phyloP scores from a whole-genome alignment of 257 asterid species.

The Forsythia viridissima region DNA sequence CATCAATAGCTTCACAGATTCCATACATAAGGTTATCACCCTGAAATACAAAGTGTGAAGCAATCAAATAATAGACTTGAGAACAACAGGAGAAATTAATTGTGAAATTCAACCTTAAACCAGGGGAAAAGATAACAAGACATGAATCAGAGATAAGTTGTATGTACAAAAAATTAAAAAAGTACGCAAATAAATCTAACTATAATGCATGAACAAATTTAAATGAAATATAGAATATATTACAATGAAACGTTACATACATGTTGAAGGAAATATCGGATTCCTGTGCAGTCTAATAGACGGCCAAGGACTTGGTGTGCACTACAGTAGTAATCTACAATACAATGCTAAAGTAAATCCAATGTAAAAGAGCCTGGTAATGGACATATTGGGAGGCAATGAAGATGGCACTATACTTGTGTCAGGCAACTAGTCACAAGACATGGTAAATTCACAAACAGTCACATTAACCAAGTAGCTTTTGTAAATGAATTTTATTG shows the following conservation, averaged over 20 bases:
- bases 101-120: constrained; percentile 9
- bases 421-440: too few species aligned
- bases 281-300: not conserved
- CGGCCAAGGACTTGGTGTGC: not conserved
- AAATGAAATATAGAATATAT: too few species aligned
- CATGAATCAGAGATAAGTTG: not conserved
- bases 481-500: not conserved
- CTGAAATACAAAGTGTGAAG: constrained; percentile 39
- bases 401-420: too few species aligned
- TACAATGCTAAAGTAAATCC: too few species aligned
- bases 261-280: not conserved
- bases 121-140: not conserved
- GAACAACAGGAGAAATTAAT: constrained; percentile 6
- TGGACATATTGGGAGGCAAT: too few species aligned
- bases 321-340: not conserved
- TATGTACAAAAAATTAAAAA: too few species aligned
- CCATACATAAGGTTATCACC: constrained; percentile 74
- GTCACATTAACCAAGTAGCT: not conserved
- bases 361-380: too few species aligned
- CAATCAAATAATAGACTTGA: constrained; percentile 22
- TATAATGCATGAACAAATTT: too few species aligned
- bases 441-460: not conserved
- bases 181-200: too few species aligned
- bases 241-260: too few species aligned
- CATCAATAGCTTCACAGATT: constrained; percentile 84